Evolutionary conservation across 768 basidiomycete species (phyloP).

Genomic region (Cubamyces lactineus): DNA sequence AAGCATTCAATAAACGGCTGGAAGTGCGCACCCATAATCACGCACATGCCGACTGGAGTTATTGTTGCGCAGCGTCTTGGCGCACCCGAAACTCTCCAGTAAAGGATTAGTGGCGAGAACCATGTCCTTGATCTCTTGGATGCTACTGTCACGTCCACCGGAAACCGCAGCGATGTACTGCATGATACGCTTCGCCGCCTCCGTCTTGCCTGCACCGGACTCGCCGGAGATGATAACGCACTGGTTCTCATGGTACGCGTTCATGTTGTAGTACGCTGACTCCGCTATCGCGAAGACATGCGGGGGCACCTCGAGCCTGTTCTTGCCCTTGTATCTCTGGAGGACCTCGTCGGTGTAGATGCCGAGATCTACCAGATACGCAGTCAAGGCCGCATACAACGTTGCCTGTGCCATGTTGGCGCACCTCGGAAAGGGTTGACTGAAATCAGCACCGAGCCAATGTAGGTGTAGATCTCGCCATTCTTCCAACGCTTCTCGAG

Average conservation of each 20-base stretch:
- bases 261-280: slow-evolving; percentile 98
- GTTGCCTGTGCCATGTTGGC: slow-evolving; percentile 5
- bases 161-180: slow-evolving; percentile 99
- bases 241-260: slow-evolving; percentile 98
- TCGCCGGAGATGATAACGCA: slow-evolving; percentile 99
- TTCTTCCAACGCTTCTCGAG: slow-evolving; percentile 95
- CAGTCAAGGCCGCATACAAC: slow-evolving; percentile 17
- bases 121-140: slow-evolving; percentile 99
- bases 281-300: slow-evolving; percentile 99
- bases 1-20: slow-evolving; percentile 13
- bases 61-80: slow-evolving; percentile 98
- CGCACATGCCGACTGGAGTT: slow-evolving; percentile 97
- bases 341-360: slow-evolving; percentile 95
- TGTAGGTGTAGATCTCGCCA: slow-evolving; percentile 98
- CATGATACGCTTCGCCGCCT: slow-evolving; percentile 99
- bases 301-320: slow-evolving; percentile 95
- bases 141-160: slow-evolving; percentile 84
- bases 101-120: slow-evolving; percentile 97
- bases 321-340: slow-evolving; percentile 90
- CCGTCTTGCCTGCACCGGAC: slow-evolving; percentile 98
- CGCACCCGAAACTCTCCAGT: slow-evolving; percentile 97
- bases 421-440: slow-evolving; percentile 97
- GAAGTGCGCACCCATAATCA: slow-evolving; percentile 19
- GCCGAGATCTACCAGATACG: slow-evolving; percentile 72
- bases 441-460: slow-evolving; percentile 98